These are phyloP conservation scores for Perkinsus olseni DNA, from an alignment of 169 alveolate genomes.

Conservation along the genomic window DNA sequence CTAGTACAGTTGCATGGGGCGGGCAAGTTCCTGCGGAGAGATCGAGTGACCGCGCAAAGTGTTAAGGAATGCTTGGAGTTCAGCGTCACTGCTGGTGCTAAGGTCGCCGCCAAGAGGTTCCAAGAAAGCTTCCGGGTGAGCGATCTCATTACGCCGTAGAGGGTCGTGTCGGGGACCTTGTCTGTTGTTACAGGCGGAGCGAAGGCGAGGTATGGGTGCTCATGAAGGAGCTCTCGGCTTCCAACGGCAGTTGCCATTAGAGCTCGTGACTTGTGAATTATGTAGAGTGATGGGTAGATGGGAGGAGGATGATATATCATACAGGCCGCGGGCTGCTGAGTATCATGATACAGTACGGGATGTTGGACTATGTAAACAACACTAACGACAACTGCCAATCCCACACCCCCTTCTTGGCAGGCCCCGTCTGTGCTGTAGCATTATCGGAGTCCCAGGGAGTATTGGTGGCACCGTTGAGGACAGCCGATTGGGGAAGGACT, in stretches of 20 bases:
- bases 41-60: not conserved
- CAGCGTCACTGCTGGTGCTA: not conserved
- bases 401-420: not conserved
- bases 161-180: not conserved
- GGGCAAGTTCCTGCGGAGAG: not conserved
- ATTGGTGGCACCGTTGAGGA: not conserved
- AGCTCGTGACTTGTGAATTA: not conserved
- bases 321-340: not conserved
- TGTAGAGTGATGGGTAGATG: not conserved
- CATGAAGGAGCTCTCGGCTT: not conserved
- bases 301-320: not conserved
- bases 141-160: not conserved
- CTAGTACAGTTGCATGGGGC: not conserved
- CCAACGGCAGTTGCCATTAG: constrained; percentile 7
- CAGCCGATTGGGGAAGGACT: not conserved
- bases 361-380: not conserved
- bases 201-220: not conserved
- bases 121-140: not conserved
- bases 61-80: not conserved
- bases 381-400: not conserved
- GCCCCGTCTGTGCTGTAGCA: not conserved
- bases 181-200: not conserved
- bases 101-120: not conserved
- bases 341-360: not conserved
- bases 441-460: not conserved